Evolutionary conservation across 768 basidiomycete species (phyloP).

Genomic region (Boletus sensibilis): DNA sequence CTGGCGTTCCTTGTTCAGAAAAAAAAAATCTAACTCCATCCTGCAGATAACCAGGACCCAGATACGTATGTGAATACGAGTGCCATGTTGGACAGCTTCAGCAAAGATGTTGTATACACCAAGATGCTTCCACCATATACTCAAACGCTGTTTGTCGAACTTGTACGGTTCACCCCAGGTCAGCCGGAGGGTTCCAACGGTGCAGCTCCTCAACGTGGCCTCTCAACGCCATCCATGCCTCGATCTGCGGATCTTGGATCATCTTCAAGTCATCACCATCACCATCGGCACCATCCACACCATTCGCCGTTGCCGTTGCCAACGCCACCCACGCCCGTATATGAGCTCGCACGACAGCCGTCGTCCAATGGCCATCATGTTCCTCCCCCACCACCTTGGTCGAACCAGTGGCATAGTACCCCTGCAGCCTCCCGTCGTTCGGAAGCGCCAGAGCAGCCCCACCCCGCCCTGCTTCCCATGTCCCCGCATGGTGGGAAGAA

Average conservation of each 20-base stretch:
- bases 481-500: constrained; percentile 36
- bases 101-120: constrained; percentile 69
- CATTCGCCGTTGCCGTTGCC: constrained; percentile 33
- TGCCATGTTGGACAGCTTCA: constrained; percentile 72
- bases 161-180: constrained; percentile 46
- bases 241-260: constrained; percentile 30
- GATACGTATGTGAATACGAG: constrained; percentile 70
- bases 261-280: constrained; percentile 29
- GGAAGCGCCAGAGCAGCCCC: constrained; percentile 26
- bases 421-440: constrained; percentile 20
- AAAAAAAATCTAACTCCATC: constrained; percentile 13
- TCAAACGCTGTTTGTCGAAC: constrained; percentile 72
- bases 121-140: constrained; percentile 61
- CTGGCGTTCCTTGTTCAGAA: not conserved
- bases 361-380: constrained; percentile 35
- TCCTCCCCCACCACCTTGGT: constrained; percentile 36
- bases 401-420: constrained; percentile 30
- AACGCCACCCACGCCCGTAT: constrained; percentile 35
- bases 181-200: constrained; percentile 30
- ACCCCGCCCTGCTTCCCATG: constrained; percentile 11
- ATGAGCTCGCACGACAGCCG: constrained; percentile 32
- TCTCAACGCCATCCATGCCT: constrained; percentile 14
- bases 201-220: constrained; percentile 15
- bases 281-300: constrained; percentile 28
- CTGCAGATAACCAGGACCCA: constrained; percentile 42